A percentile compares a stretch with the other conserved stretches of the same genome.
These are phyloP conservation scores for Caulochytrium protostelioides DNA, from an alignment of 371 early-diverging fungal genomes.

Conservation along the genomic window DNA sequence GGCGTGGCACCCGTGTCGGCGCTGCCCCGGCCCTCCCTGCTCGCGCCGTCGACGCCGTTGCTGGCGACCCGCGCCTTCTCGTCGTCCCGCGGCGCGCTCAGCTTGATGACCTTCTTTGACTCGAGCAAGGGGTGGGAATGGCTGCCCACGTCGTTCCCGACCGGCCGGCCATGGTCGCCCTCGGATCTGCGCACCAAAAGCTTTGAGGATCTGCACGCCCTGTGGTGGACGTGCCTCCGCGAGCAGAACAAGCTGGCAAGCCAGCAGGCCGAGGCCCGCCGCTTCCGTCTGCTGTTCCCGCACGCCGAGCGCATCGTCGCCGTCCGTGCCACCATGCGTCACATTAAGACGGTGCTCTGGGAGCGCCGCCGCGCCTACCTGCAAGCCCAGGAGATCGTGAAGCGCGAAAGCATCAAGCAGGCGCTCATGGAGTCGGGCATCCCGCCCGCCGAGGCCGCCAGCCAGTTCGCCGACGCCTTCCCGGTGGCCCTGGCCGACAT, in stretches of 20 bases:
- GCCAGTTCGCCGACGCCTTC: too few species aligned
- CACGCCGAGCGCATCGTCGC: constrained; percentile 51
- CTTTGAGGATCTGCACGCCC: constrained; percentile 87
- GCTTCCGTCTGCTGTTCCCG: constrained; percentile 46
- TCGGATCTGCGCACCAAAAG: constrained; percentile 74
- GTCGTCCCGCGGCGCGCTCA: too few species aligned
- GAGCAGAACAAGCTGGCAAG: constrained; percentile 78
- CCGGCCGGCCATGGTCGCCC: constrained; percentile 79
- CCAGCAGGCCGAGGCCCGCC: constrained; percentile 58
- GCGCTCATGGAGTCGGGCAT: too few species aligned
- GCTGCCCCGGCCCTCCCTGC: too few species aligned
- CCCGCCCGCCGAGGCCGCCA: too few species aligned
- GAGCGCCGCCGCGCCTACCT: constrained; percentile 59
- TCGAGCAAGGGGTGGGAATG: too few species aligned
- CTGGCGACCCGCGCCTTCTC: too few species aligned
- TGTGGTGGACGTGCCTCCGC: constrained; percentile 83
- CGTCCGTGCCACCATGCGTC: constrained; percentile 66
- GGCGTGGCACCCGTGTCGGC: too few species aligned
- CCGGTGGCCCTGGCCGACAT: too few species aligned
- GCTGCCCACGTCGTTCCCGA: too few species aligned
- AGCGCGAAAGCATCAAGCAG: constrained; percentile 10
- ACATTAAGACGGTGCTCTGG: constrained; percentile 72
- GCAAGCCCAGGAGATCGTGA: constrained; percentile 23
- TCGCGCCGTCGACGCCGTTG: too few species aligned
- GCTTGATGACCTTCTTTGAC: too few species aligned